Evolutionary conservation across 495 filamentous ascomycete species (phyloP), one percentile per base, ranked within the genome.

Genomic region (Neurospora sp.): DNA sequence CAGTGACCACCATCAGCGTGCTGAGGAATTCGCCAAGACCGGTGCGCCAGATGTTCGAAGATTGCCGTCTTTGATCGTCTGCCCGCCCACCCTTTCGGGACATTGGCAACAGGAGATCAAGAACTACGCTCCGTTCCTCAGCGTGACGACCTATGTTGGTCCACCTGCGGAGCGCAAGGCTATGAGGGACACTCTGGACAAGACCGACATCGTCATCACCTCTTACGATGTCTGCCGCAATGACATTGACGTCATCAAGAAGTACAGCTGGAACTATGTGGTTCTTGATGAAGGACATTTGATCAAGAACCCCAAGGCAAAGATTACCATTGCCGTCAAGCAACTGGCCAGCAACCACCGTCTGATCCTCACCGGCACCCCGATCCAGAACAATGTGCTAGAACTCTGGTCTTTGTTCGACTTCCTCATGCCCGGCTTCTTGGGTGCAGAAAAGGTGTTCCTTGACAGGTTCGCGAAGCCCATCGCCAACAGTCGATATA

Each of bases 31-130:
- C 76, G 89, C 88, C 68, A 92, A 90, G 80, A 96, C 94, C 1
- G 86, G 90, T 70, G 86, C 91, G 18, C 85, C 88, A 9, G 95
- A 99, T 77, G 86, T 89, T 39, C 87, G 94, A 41, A 90, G 89
- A 72, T 84, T 98, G 3, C 95, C 96, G 4, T 97, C 94, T 35
- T 86, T 99, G 69, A 98, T 99, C 73, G 89, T 99, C 70, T 99
- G 96, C 78, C 96, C 96, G 14, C 95, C 96, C 2, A 97, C 96
- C 0, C 88, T 99, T n/a, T 98, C 96, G 12, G 96, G 96, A 8
- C 96, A 99, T 81, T 99, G 96, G 96, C 93, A 97, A 81, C 96
- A 98, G 77, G 96, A 99, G 80, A 93, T 99, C 78, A 92, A 91
- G 77, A 89, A 92, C 41, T 99, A 96, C 77, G 96, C 96, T 3